Evolutionary conservation across 1,284 basidiomycete species (phyloP), one percentile per base, ranked within the genome.

Genomic region (Cutaneotrichosporon sp.): DNA sequence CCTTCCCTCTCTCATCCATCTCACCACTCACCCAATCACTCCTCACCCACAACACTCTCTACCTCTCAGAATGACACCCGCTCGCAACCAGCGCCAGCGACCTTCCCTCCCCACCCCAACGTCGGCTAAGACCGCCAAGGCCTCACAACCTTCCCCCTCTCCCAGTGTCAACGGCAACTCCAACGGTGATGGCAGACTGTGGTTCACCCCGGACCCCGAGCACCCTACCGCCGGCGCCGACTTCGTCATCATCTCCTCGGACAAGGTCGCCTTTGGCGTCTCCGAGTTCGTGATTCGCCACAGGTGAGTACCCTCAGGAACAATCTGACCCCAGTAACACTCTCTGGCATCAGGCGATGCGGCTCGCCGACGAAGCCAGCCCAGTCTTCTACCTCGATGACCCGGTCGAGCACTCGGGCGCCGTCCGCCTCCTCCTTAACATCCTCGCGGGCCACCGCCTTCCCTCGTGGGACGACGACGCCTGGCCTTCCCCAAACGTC

Each of bases 191-290:
- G n/a, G 14, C 22, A 25, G 24, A 5, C 20, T 20, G 20, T 45
- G 43, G 43, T 45, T 45, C 20, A 45, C 20, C 4, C 10, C 20
- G 8, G 43, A 45, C 43, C 14, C 25, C 24, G 27, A 47, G 24
- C 18, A 47, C 46, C 11, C 24, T 11, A 47, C 46, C 25, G 46
- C 25, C 24, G 46, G 46, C 3, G 24, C 14, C 24, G 24, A 47
- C 14, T 47, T 9, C 24, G 25, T 47, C 24, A 8, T 47, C 24
- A 47, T 47, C 13, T 27, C 46, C 10, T 24, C 46, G 22, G 46
- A 47, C 46, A 47, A 47, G 24, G 25, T 47, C 46, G 46, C 46
- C 16, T 47, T 47, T 24, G 46, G 46, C 25, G 24, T 27, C 13
- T 27, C 46, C 13, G 46, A 47, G 25, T 47, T 25, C 46, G 46